Evolutionary conservation across 305 asterid genomes (phyloP).

Genomic region (Fraxinus angustifolia): DNA sequence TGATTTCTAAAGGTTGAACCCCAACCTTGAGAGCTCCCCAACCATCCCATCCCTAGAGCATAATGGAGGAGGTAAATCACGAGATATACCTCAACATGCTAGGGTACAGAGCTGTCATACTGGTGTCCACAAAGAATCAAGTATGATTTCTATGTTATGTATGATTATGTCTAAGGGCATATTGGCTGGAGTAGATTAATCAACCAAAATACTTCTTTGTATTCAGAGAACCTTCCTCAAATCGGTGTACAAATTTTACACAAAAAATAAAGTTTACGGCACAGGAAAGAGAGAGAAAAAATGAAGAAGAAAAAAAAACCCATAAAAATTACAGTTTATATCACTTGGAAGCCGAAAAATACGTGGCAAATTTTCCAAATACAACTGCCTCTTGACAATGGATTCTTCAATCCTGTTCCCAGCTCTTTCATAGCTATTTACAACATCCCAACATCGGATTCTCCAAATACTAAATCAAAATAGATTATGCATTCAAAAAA

Average conservation of each 20-base stretch:
- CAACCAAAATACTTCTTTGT: not conserved
- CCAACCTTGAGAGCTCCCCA: too few species aligned
- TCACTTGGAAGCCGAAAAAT: slow-evolving; percentile 1
- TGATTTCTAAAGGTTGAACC: not conserved
- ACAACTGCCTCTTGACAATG: slow-evolving; percentile 32
- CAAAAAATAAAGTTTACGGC: not conserved
- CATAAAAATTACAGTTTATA: slow-evolving; percentile 2
- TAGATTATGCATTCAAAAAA: slow-evolving; percentile 33
- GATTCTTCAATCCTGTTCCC: slow-evolving; percentile 31
- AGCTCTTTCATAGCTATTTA: slow-evolving; percentile 38
- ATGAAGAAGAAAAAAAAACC: not conserved
- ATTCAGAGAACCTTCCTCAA: not conserved
- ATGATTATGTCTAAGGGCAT: not conserved
- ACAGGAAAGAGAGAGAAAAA: not conserved
- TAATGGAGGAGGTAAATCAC: too few species aligned
- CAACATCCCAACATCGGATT: slow-evolving; percentile 31
- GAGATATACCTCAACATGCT: too few species aligned
- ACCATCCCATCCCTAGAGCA: too few species aligned
- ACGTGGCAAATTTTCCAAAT: slow-evolving; percentile 32
- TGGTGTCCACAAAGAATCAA: too few species aligned
- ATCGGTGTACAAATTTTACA: not conserved
- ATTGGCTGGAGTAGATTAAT: not conserved
- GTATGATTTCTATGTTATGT: not conserved
- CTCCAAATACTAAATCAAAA: slow-evolving; percentile 24
- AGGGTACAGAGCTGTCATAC: too few species aligned